A percentile compares a stretch with the other conserved stretches of the same genome.
These are phyloP conservation scores for Skeletonema marinoi DNA, from an alignment of 108 stramenopile species.

Conservation along the genomic window DNA sequence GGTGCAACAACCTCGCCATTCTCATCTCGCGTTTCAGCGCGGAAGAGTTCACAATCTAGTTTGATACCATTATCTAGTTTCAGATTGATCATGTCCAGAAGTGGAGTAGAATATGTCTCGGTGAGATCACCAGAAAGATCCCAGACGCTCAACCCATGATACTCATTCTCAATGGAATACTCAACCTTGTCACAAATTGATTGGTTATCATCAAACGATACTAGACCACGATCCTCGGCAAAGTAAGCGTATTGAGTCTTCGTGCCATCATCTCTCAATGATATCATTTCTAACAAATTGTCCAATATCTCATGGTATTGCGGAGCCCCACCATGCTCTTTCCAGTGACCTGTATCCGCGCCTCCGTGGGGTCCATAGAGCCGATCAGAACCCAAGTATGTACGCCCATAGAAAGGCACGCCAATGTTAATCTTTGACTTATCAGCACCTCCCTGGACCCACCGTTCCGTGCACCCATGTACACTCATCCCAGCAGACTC, in stretches of 20 bases:
- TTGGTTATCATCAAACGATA: conserved; percentile 48
- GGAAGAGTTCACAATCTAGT: conserved; percentile 31
- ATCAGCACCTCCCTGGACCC: conserved; percentile 29
- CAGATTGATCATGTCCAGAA: conserved; percentile 47
- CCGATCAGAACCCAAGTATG: conserved; percentile 26
- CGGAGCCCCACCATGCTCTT: conserved; percentile 36
- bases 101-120: conserved; percentile 35
- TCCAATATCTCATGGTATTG: conserved; percentile 47
- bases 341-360: conserved; percentile 34
- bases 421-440: conserved; percentile 37
- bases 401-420: conserved; percentile 45
- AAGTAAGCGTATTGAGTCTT: conserved; percentile 51
- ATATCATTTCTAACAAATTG: conserved; percentile 40
- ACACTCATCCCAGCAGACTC: conserved; percentile 28
- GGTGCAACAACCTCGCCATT: conserved; percentile 26
- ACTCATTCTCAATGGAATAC: conserved; percentile 26
- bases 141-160: conserved; percentile 38
- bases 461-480: conserved; percentile 32
- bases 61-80: conserved; percentile 40
- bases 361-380: conserved; percentile 38
- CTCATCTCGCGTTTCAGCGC: conserved; percentile 30
- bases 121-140: conserved; percentile 47
- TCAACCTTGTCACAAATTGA: conserved; percentile 51
- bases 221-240: conserved; percentile 34
- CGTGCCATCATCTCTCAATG: conserved; percentile 46